Base-by-base conservation (phyloP, 2,329 filamentous ascomycete genomes). In the Huntiella omanensis region DNA sequence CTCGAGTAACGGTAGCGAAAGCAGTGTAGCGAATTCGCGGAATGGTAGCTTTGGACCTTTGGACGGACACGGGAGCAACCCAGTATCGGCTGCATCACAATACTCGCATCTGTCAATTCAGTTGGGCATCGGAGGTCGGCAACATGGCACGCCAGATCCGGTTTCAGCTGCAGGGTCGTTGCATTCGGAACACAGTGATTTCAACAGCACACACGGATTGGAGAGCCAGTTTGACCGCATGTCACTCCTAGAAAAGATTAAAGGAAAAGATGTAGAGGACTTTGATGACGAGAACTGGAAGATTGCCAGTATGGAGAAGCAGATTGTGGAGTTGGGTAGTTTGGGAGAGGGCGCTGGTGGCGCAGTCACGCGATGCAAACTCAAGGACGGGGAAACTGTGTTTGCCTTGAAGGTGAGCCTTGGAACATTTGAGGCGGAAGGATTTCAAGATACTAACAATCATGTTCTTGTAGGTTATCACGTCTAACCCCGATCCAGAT, bases 401-500 rank as follows among this genome's bases (percentile, higher is more conserved):
- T 98, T 98, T 67, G 91, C 91, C 5, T 65, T 98, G 45, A 98
- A 98, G 78, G 88, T 93, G 63, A 53, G 66, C 54, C 28, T 12
- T 11, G 3, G 22, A 32, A 2, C n/a, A 12, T 15, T 13, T 12
- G n/a, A 11, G 8, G 4, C n/a, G 11, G 3, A 47, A 52, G 34
- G 22, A 13, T 28, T n/a, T 3, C 11, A 13, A 17, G 17, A 43
- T 17, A 32, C 42, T 39, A 48, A 46, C 34, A 11, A 16, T 13
- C 32, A 22, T 33, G 15, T 22, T n/a, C 7, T 19, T 5, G 2
- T 52, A 93, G 88, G 82, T 98, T 57, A 98, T 98, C 59, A 98
- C 91, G 2, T 95, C 91, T 33, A 93, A 96, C 59, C 91, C 91
- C 2, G 91, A 98, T 55, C 88, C 91, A 10, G 88, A 95, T 59